Evolutionary conservation across 2,329 filamentous ascomycete species (phyloP).

Genomic region (Ophiostoma sp.): DNA sequence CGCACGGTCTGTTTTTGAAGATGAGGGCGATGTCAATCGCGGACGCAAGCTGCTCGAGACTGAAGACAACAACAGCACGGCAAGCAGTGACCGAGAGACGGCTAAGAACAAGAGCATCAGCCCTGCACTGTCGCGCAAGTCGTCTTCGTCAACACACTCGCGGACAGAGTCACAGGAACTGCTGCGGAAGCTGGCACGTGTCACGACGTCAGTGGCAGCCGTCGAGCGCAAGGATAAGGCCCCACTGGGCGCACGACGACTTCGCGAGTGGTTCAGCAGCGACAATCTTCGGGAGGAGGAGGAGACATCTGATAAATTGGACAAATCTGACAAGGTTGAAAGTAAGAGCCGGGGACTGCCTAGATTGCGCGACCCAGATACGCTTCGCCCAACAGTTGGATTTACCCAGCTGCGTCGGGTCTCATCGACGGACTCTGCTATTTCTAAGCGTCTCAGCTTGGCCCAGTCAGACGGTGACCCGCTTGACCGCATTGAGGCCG

Average conservation of each 20-base stretch:
- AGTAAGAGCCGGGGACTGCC: slow-evolving; percentile 30
- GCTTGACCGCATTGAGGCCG: slow-evolving; percentile 51
- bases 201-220: slow-evolving; percentile 22
- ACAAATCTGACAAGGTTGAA: not conserved
- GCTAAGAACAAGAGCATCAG: slow-evolving; percentile 15
- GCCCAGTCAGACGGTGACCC: slow-evolving; percentile 50
- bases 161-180: slow-evolving; percentile 45
- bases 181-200: slow-evolving; percentile 46
- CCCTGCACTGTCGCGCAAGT: slow-evolving; percentile 26
- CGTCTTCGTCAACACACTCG: slow-evolving; percentile 27
- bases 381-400: slow-evolving; percentile 37
- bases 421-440: slow-evolving; percentile 44
- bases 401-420: slow-evolving; percentile 43
- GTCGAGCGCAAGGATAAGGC: slow-evolving; percentile 18
- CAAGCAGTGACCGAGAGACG: slow-evolving; percentile 19
- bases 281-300: slow-evolving; percentile 14
- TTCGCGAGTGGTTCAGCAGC: slow-evolving; percentile 14
- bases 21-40: slow-evolving; percentile 30
- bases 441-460: slow-evolving; percentile 46
- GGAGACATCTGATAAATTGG: not conserved
- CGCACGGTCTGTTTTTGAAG: not conserved
- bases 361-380: slow-evolving; percentile 27
- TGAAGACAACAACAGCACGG: slow-evolving; percentile 19
- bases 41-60: slow-evolving; percentile 13
- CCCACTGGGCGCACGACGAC: not conserved